phyloP scores from a whole-genome alignment of 768 basidiomycete species.

The Lactarius tabidus region DNA sequence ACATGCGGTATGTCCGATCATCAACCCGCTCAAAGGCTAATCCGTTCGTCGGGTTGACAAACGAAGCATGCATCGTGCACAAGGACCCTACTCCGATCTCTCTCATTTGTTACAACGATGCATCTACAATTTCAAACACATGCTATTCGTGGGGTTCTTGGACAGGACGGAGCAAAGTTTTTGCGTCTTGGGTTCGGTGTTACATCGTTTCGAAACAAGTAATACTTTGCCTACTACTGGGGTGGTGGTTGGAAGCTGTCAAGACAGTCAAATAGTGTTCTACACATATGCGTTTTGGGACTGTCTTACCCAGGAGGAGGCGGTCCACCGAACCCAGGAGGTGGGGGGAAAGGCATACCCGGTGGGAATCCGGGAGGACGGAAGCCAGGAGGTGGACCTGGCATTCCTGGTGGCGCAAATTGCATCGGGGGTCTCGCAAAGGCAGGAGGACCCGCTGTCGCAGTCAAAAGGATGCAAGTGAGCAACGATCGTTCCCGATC shows the following conservation, averaged over 20 bases:
- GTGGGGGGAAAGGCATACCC: conserved; percentile 75
- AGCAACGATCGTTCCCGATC: conserved; percentile 24
- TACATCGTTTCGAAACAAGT: conserved; percentile 7
- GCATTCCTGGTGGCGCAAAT: conserved; percentile 69
- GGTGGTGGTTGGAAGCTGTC: conserved; percentile 48
- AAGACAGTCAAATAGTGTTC: neutral
- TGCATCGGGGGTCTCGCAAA: conserved; percentile 69
- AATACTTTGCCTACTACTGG: conserved; percentile 32
- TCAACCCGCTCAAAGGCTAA: neutral
- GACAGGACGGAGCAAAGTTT: neutral
- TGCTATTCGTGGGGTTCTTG: neutral
- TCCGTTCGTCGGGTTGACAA: neutral
- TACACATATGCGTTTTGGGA: neutral
- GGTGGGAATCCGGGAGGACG: conserved; percentile 80
- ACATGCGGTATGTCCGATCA: neutral
- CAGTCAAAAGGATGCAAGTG: neutral
- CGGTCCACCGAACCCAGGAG: conserved; percentile 75
- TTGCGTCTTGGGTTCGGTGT: conserved; percentile 6
- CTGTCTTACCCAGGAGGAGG: conserved; percentile 71
- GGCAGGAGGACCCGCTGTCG: conserved; percentile 54
- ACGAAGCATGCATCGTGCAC: neutral
- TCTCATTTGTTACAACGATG: conserved; percentile 13
- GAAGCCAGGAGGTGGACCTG: conserved; percentile 83
- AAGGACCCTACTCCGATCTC: neutral
- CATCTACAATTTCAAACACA: conserved; percentile 21